phyloP scores from a whole-genome alignment of 1,139 yeast species.

The Arxiozyma heterogenica region DNA sequence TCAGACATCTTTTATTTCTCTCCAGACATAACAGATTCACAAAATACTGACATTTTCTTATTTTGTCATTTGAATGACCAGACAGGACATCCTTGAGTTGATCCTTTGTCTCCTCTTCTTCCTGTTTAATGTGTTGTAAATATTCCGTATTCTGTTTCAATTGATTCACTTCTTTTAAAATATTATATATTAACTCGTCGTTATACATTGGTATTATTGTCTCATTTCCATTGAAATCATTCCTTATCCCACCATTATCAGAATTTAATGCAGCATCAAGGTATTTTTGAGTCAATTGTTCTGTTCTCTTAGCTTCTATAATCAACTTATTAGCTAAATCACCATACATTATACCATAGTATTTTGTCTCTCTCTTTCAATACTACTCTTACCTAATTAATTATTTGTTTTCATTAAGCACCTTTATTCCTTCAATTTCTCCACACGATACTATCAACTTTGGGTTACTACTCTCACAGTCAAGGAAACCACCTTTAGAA shows the following conservation, averaged over 20 bases:
- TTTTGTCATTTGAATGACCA: conserved; percentile 31
- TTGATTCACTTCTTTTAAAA: conserved; percentile 47
- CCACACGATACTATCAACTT: too few species aligned
- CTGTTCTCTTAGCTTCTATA: conserved; percentile 74
- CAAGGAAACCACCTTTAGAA: not conserved
- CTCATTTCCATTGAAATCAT: not conserved
- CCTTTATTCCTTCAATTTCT: too few species aligned
- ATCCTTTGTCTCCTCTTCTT: not conserved
- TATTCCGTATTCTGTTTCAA: conserved; percentile 40
- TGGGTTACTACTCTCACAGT: not conserved
- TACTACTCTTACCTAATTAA: not conserved
- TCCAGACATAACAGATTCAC: conserved; percentile 78
- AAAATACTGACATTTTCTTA: conserved; percentile 62
- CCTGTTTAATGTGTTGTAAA: conserved; percentile 25
- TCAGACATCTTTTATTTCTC: conserved; percentile 76
- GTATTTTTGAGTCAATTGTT: conserved; percentile 35
- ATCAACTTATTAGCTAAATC: conserved; percentile 75
- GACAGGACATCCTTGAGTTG: conserved; percentile 9
- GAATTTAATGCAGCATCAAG: not conserved
- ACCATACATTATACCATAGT: conserved; percentile 60
- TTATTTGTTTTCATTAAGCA: not conserved
- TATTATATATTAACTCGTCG: conserved; percentile 60
- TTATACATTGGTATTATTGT: conserved; percentile 55
- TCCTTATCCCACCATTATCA: not conserved
- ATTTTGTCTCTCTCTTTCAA: too few species aligned